A percentile compares a stretch with the other conserved stretches of the same genome.
phyloP scores from a whole-genome alignment of 306 rosid species.

The Alnus glutinosa region DNA sequence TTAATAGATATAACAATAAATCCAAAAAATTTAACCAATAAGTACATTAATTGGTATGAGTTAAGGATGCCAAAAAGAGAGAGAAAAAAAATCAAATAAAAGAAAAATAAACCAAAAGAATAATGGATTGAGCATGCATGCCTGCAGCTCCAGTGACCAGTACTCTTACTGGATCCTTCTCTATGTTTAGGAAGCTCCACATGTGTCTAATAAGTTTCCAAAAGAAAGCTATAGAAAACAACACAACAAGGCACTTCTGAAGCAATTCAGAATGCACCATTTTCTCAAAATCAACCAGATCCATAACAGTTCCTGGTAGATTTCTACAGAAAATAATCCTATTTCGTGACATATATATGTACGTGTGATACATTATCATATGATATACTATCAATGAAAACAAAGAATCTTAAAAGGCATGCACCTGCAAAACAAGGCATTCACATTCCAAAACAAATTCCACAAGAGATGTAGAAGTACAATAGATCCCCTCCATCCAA shows the following conservation, averaged over 20 bases:
- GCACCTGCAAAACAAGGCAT: constrained; percentile 36
- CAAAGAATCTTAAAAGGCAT: constrained; percentile 32
- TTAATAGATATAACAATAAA: not conserved
- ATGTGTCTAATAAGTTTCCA: constrained; percentile 68
- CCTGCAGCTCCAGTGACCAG: constrained; percentile 91
- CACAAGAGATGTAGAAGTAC: constrained; percentile 41
- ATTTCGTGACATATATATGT: not conserved
- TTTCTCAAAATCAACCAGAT: constrained; percentile 32
- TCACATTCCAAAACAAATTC: constrained; percentile 51
- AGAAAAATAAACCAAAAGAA: not conserved
- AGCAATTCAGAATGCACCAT: constrained; percentile 36
- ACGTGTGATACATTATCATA: not conserved
- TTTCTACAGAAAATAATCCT: constrained; percentile 26
- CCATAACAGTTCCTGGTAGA: constrained; percentile 18
- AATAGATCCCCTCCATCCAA: constrained; percentile 25
- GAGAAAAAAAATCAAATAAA: not conserved
- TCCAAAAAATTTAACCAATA: not conserved
- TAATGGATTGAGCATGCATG: constrained; percentile 45
- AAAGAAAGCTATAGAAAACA: constrained; percentile 47
- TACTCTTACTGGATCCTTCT: constrained; percentile 69
- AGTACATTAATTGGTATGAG: not conserved
- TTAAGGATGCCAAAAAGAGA: too few species aligned
- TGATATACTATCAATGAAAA: not conserved
- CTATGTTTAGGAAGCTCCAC: constrained; percentile 56
- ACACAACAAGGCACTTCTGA: constrained; percentile 50